phyloP scores from a whole-genome alignment of 257 asterid species.

The Petunia secreta region DNA sequence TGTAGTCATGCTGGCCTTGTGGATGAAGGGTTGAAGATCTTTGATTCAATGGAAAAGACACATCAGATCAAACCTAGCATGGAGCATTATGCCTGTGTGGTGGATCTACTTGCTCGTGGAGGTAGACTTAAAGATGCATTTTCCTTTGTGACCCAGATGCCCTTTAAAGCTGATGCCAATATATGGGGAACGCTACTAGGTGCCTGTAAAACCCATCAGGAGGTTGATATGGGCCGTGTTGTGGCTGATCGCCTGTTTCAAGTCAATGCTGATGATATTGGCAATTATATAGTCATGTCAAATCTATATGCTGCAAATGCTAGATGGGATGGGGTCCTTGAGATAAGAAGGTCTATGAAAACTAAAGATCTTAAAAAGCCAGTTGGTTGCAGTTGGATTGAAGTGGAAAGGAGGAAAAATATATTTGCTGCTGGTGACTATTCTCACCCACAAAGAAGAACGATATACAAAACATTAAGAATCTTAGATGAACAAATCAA shows the following conservation, averaged over 20 bases:
- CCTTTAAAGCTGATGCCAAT: constrained; percentile 59
- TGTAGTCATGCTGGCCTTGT: constrained; percentile 85
- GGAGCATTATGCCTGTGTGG: constrained; percentile 84
- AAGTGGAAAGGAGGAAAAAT: constrained; percentile 58
- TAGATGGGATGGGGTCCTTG: constrained; percentile 79
- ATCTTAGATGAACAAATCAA: constrained; percentile 67
- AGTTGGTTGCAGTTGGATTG: constrained; percentile 96
- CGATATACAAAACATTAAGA: constrained; percentile 49
- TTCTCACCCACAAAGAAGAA: constrained; percentile 60
- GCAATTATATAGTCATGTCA: constrained; percentile 72
- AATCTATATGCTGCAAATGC: constrained; percentile 80
- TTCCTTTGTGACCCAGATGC: constrained; percentile 58
- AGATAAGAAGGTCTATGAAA: constrained; percentile 74
- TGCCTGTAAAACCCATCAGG: constrained; percentile 74
- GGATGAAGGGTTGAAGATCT: constrained; percentile 64
- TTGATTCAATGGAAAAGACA: constrained; percentile 53
- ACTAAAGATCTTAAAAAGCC: constrained; percentile 75
- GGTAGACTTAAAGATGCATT: constrained; percentile 72
- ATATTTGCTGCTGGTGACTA: constrained; percentile 76
- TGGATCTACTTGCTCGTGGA: constrained; percentile 82
- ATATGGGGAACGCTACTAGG: constrained; percentile 80
- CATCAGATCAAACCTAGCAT: constrained; percentile 63
- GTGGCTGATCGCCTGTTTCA: constrained; percentile 53
- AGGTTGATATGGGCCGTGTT: constrained; percentile 56
- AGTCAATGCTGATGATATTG: constrained; percentile 50